Percentiles rank a stretch among this genome's conserved stretches.
These are phyloP conservation scores for Penicillium sp. DNA, from an alignment of 2,329 filamentous ascomycete genomes.

Conservation along the genomic window DNA sequence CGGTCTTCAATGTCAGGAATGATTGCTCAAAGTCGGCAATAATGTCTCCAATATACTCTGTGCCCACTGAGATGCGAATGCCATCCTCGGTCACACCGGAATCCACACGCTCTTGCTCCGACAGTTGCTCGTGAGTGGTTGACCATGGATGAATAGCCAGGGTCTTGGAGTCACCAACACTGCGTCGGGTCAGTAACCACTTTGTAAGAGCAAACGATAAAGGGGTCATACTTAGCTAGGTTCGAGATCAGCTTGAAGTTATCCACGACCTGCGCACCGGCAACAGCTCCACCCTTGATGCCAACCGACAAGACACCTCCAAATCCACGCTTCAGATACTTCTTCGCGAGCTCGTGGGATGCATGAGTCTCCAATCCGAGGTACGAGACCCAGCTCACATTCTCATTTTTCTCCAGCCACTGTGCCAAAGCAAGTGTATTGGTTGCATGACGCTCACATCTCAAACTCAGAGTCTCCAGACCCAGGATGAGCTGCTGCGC, in stretches of 20 bases:
- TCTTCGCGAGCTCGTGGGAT: slow-evolving; percentile 78
- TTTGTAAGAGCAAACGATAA: background rate
- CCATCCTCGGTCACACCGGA: slow-evolving; percentile 87
- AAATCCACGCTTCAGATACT: slow-evolving; percentile 80
- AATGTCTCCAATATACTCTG: slow-evolving; percentile 96
- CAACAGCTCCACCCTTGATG: slow-evolving; percentile 82
- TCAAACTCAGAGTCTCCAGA: slow-evolving; percentile 83
- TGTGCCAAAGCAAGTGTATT: slow-evolving; percentile 79
- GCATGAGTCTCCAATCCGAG: slow-evolving; percentile 81
- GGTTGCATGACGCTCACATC: slow-evolving; percentile 80
- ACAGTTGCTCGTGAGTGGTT: slow-evolving; percentile 91
- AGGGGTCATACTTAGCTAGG: slow-evolving; percentile 69
- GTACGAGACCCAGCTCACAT: slow-evolving; percentile 93
- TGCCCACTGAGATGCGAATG: slow-evolving; percentile 93
- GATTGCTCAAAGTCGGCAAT: slow-evolving; percentile 94
- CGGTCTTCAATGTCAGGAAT: slow-evolving; percentile 60
- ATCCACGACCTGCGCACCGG: slow-evolving; percentile 86
- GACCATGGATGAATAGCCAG: slow-evolving; percentile 94
- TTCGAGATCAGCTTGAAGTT: slow-evolving; percentile 94
- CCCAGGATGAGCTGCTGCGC: slow-evolving; percentile 91
- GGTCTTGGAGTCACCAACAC: slow-evolving; percentile 91
- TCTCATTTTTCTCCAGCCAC: slow-evolving; percentile 79
- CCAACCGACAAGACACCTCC: slow-evolving; percentile 93
- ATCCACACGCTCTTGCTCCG: slow-evolving; percentile 73
- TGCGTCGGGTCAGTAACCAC: slow-evolving; percentile 21